Evolutionary conservation across 345 rosid genomes (phyloP), one percentile per base, ranked within the genome.

Genomic region (Eucalyptus brandiana): DNA sequence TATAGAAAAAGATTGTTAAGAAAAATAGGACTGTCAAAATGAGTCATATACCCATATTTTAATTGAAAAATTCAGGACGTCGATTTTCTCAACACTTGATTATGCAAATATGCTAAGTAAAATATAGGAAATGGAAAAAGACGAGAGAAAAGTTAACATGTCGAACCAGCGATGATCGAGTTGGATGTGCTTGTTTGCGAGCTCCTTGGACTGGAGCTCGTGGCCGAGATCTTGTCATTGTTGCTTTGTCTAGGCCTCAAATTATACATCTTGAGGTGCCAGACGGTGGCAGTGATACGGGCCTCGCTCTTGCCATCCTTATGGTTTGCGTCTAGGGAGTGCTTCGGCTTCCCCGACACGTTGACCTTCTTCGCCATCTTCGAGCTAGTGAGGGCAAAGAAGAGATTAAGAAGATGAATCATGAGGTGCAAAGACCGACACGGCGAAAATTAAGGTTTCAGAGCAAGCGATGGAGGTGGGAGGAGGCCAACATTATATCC

Each of bases 151-250:
- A 37, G 26, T 40, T 60, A 8, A 90, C 91, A 45, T 86, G 95
- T 98, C 96, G 58, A 98, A 97, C 97, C 96, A 97, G 87, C 95
- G 93, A 87, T 96, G 94, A 88, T 98, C 96, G 3, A 97, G 96
- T 56, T 93, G 96, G 90, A 98, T 96, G 54, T 97, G 97, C 4
- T 97, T 93, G 83, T 88, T 88, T 12, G 98, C 97, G 72, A 97
- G 90, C 4, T 96, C 97, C 14, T 47, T 47, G 13, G 49, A 47
- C 87, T 95, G 98, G 13, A 93, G 92, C 86, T 95, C 96, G 56
- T 97, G 92, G 92, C 93, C 91, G 88, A 95, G 76, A 97, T 87
- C 87, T 95, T 94, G 69, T 98, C 99, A 83, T 93, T 93, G 42
- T 87, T 9, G 80, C 88, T 90, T 16, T 98, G 93, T 89, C 58